A percentile compares a stretch with the other conserved stretches of the same genome.
phyloP scores from a whole-genome alignment of 495 filamentous ascomycete species.

The Xylaria palmicola region DNA sequence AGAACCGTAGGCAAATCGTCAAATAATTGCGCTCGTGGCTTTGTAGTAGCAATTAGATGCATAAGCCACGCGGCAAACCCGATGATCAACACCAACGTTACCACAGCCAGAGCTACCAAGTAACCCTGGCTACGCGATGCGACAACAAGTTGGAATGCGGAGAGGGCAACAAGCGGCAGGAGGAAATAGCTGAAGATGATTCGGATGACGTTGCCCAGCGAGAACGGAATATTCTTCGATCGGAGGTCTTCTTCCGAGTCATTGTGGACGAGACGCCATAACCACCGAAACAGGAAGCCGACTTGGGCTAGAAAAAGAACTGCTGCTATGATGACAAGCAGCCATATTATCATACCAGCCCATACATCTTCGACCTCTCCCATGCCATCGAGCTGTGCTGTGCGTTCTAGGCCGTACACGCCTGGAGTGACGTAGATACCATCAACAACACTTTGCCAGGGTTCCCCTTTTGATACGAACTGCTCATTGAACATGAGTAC shows the following conservation, averaged over 20 bases:
- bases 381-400: slow-evolving; percentile 86
- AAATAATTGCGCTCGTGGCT: slow-evolving; percentile 82
- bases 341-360: slow-evolving; percentile 87
- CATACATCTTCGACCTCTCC: slow-evolving; percentile 75
- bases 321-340: slow-evolving; percentile 67
- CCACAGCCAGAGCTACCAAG: slow-evolving; percentile 67
- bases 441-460: slow-evolving; percentile 66
- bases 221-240: slow-evolving; percentile 91
- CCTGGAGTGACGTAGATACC: slow-evolving; percentile 76
- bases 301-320: slow-evolving; percentile 73
- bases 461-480: slow-evolving; percentile 67
- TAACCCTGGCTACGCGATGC: slow-evolving; percentile 62
- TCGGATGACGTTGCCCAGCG: slow-evolving; percentile 79
- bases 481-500: slow-evolving; percentile 90
- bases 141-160: slow-evolving; percentile 88
- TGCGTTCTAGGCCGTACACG: slow-evolving; percentile 71
- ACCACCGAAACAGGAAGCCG: slow-evolving; percentile 73
- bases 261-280: slow-evolving; percentile 63
- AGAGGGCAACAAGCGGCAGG: slow-evolving; percentile 79
- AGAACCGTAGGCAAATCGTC: slow-evolving; percentile 90
- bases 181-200: slow-evolving; percentile 91
- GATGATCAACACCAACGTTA: slow-evolving; percentile 70
- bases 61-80: slow-evolving; percentile 76
- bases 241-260: slow-evolving; percentile 84
- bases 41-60: slow-evolving; percentile 72